A percentile compares a stretch with the other conserved stretches of the same genome.
phyloP scores from a whole-genome alignment of 2,329 filamentous ascomycete genomes.

The Phialophora chinensis region DNA sequence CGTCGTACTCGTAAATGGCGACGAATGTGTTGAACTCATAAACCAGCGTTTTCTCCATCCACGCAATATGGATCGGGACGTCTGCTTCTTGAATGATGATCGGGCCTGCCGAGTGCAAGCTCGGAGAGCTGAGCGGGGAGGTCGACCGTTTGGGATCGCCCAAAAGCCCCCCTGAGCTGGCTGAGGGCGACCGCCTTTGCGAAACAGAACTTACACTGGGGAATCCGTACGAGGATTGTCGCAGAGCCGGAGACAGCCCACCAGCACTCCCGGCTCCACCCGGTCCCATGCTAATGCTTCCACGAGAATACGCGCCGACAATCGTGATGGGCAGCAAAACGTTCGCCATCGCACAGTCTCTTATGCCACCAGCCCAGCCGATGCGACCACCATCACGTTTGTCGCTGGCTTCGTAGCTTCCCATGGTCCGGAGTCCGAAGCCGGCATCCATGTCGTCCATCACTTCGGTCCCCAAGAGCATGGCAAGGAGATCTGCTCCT shows the following conservation, averaged over 20 bases:
- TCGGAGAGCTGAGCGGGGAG: conserved; percentile 32
- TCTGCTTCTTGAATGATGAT: conserved; percentile 46
- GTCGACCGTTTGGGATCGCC: conserved; percentile 26
- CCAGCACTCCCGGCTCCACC: conserved; percentile 40
- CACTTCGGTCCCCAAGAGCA: conserved; percentile 70
- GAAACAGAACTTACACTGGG: conserved; percentile 26
- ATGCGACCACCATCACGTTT: conserved; percentile 45
- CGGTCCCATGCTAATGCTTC: conserved; percentile 38
- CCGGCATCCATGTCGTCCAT: conserved; percentile 60
- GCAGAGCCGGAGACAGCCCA: conserved; percentile 36
- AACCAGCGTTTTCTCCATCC: conserved; percentile 63
- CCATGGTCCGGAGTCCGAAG: conserved; percentile 38
- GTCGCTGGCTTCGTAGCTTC: conserved; percentile 38
- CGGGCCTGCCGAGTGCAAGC: conserved; percentile 29
- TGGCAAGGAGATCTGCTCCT: conserved; percentile 67
- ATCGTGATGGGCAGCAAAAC: conserved; percentile 71
- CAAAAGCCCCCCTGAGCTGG: conserved; percentile 18
- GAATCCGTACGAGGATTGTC: conserved; percentile 37
- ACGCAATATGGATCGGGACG: conserved; percentile 56
- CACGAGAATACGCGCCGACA: conserved; percentile 41
- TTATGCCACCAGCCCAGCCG: conserved; percentile 57
- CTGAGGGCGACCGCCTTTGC: conserved; percentile 19
- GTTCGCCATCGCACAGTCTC: conserved; percentile 73
- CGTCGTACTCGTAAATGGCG: conserved; percentile 65
- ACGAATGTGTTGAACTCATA: conserved; percentile 74